Percentiles rank a stretch among this genome's conserved stretches.
phyloP scores from a whole-genome alignment of 164 flowering plant species.

The Dillenia suffruticosa region DNA sequence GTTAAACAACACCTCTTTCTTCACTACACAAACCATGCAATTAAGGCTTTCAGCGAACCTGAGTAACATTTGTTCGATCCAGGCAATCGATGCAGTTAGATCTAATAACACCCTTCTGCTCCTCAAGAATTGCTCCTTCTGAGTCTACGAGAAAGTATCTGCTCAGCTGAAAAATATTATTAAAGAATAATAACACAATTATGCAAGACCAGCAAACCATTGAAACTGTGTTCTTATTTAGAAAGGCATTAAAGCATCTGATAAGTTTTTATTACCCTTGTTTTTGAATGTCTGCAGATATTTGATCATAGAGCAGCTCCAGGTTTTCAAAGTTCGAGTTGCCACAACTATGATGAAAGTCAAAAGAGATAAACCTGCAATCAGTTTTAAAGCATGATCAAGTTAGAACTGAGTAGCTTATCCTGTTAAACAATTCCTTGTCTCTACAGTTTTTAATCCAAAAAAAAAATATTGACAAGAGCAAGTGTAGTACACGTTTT shows the following conservation, averaged over 20 bases:
- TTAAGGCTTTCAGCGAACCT: slow-evolving; percentile 40
- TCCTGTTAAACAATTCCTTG: too few species aligned
- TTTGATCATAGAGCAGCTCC: slow-evolving; percentile 63
- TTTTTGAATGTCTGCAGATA: slow-evolving; percentile 60
- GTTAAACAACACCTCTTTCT: too few species aligned
- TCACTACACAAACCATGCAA: too few species aligned
- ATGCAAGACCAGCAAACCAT: slow-evolving; percentile 26
- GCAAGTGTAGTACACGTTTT: too few species aligned
- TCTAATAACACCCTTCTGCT: slow-evolving; percentile 81
- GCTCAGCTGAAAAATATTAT: slow-evolving; percentile 70
- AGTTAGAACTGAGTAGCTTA: neutral
- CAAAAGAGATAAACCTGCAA: slow-evolving; percentile 84
- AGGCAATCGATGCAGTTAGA: slow-evolving; percentile 95
- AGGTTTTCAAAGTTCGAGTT: slow-evolving; percentile 64
- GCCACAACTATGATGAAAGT: slow-evolving; percentile 82
- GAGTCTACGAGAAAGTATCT: slow-evolving; percentile 77
- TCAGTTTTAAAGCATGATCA: neutral
- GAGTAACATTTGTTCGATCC: slow-evolving; percentile 96
- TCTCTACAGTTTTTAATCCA: too few species aligned
- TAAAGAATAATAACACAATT: slow-evolving; percentile 45
- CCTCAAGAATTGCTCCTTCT: slow-evolving; percentile 54
- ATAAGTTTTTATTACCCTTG: slow-evolving; percentile 62
- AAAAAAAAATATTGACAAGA: too few species aligned
- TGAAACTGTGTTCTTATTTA: slow-evolving; percentile 13
- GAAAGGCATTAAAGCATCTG: neutral